Conservation (phyloP, 306 rosid species). For the Inga leiocalycina region DNA sequence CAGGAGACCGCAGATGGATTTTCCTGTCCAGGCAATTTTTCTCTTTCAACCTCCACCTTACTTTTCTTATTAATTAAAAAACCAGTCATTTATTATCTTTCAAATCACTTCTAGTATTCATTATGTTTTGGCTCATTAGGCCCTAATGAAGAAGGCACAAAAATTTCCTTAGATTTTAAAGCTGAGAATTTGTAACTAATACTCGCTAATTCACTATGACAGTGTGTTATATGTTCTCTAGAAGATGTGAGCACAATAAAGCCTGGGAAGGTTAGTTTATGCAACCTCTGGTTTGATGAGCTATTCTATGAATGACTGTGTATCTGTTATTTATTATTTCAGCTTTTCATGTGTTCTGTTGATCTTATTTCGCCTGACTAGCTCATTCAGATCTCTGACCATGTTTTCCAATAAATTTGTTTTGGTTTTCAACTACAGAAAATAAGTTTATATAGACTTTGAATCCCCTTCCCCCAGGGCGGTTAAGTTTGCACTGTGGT, state of each 20-base stretch:
- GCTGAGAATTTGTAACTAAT: constrained; percentile 21
- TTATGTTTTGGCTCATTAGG: constrained; percentile 7
- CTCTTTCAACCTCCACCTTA: constrained; percentile 11
- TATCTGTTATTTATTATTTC: constrained; percentile 1
- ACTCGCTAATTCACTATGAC: constrained; percentile 45
- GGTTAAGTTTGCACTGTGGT: background rate
- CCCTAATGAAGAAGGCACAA: constrained; percentile 2
- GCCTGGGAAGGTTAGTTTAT: constrained; percentile 88
- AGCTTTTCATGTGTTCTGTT: background rate
- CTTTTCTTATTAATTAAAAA: background rate
- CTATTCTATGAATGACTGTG: background rate
- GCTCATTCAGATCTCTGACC: background rate
- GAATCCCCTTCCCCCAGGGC: background rate
- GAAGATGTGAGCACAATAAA: constrained; percentile 75
- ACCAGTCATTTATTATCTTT: constrained; percentile 10
- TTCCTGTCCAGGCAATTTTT: constrained; percentile 85
- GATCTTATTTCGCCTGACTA: background rate
- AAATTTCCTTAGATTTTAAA: background rate
- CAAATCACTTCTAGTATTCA: constrained; percentile 2
- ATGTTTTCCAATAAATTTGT: background rate
- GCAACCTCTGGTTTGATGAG: constrained; percentile 12
- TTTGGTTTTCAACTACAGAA: background rate
- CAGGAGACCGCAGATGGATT: constrained; percentile 94
- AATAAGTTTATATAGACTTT: constrained; percentile 12
- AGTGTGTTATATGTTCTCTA: constrained; percentile 89